These are phyloP conservation scores for Rhynchospora pubera DNA, from an alignment of 176 grass and related monocot species.

Conservation along the genomic window DNA sequence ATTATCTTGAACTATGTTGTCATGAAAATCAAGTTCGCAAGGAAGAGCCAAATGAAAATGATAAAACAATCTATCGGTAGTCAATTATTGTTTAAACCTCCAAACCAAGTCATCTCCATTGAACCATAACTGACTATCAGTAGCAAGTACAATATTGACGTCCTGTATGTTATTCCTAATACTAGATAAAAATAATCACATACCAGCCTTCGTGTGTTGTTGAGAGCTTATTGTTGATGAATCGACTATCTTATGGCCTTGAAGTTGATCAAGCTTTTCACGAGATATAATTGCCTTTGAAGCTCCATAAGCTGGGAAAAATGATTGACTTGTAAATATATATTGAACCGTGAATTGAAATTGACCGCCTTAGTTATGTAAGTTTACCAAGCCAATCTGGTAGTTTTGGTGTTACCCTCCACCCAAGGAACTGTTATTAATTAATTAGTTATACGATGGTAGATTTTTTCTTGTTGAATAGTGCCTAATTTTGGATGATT, in stretches of 20 bases:
- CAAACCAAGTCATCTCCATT: too few species aligned
- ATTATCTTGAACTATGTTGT: too few species aligned
- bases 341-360: not conserved
- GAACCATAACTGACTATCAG: too few species aligned
- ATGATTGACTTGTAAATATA: not conserved
- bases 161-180: not conserved
- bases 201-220: conserved; percentile 1
- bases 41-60: too few species aligned
- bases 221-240: not conserved
- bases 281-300: conserved; percentile 11
- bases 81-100: too few species aligned
- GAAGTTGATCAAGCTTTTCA: conserved; percentile 16
- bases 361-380: not conserved
- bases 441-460: not conserved
- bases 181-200: not conserved
- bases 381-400: not conserved
- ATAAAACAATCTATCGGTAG: too few species aligned
- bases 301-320: conserved; percentile 13
- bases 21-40: too few species aligned
- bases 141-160: too few species aligned
- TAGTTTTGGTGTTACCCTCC: not conserved
- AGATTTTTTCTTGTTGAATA: not conserved
- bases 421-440: not conserved
- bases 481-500: too few species aligned
- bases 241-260: not conserved